These are phyloP conservation scores for Penicillium vulpinum DNA, from an alignment of 2,329 filamentous ascomycete species.

Conservation along the genomic window DNA sequence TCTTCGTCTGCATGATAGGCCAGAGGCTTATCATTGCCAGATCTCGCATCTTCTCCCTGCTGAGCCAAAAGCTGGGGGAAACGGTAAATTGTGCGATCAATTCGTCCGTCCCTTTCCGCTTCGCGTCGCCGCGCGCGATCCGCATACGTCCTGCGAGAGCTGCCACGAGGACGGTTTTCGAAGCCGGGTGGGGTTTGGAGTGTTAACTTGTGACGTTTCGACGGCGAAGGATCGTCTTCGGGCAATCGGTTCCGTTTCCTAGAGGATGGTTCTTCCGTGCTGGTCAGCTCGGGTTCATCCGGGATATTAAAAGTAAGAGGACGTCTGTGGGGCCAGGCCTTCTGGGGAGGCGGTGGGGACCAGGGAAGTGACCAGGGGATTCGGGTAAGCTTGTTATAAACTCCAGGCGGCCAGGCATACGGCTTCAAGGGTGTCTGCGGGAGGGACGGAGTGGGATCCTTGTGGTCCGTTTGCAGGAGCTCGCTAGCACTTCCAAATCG, in stretches of 20 bases:
- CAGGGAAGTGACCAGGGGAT: constrained; percentile 6
- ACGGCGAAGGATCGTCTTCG: background rate
- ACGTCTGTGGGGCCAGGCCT: background rate
- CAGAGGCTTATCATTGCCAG: background rate
- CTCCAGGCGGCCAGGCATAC: constrained; percentile 1
- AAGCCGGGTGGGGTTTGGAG: constrained; percentile 1
- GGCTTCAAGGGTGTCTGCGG: background rate
- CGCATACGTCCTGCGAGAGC: constrained; percentile 27
- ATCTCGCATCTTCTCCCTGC: constrained; percentile 26
- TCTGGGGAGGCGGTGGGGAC: background rate
- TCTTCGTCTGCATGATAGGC: background rate
- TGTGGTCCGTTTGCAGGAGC: background rate
- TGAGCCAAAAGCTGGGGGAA: constrained; percentile 35
- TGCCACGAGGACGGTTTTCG: constrained; percentile 13
- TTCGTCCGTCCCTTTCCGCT: constrained; percentile 32
- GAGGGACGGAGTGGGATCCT: background rate
- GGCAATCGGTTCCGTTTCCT: constrained; percentile 3
- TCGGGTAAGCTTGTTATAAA: background rate
- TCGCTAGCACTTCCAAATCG: background rate
- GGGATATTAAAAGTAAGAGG: background rate
- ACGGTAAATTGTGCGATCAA: constrained; percentile 37
- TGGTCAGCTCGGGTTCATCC: constrained; percentile 3
- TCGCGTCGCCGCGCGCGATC: constrained; percentile 33
- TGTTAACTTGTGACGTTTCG: constrained; percentile 4
- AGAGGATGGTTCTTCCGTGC: background rate